Base-by-base conservation (phyloP, 805 yeast genomes). In the Saccharomycopsis fibuligera region DNA sequence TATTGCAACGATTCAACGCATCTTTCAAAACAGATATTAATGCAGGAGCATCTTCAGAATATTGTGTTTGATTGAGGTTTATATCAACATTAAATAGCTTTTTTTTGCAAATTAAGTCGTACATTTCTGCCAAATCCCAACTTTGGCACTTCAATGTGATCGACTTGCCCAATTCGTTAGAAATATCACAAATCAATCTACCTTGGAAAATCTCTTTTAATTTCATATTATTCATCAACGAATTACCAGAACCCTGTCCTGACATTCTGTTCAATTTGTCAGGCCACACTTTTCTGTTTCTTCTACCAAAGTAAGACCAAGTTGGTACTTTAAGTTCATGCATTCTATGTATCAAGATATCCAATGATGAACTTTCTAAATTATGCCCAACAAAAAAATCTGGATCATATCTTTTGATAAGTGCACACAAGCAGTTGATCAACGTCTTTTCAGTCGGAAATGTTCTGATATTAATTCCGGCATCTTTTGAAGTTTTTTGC, bases 91-190 rank as follows among this genome's bases (percentile, higher is more conserved):
- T 73, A 12, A 69, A 63, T 50, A 77, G 77, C 49, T 75, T 76
- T 58, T 75, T 76, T 53, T 76, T 79, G 57, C 96, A 81, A 16
- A 86, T 85, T 44, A 86, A 76, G 27, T 79, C 82, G 57, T 80
- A 83, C 98, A 93, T 93, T 64, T 93, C 99, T 12, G 85, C 73
- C 49, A 93, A 70, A 51, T 87, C 95, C 96, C 96, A 93, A 16
- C 91, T 85, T 64, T 88, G 95, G 67, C 98, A 93, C 62, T 89
- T 88, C 3, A 83, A 70, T 3, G 96, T 88, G 54, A 91, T 70
- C 0, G 97, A 90, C 62, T 85, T 93, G 43, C 98, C 99, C 80
- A 90, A 77, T 59, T 88, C 96, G 64, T 93, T 93, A 45, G 91
- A 88, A 60, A 93, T 79, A 65, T 93, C 99, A 73, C 96, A 87